These are phyloP conservation scores for Termitomyces sp. DNA, from an alignment of 768 basidiomycete species.

Conservation along the genomic window DNA sequence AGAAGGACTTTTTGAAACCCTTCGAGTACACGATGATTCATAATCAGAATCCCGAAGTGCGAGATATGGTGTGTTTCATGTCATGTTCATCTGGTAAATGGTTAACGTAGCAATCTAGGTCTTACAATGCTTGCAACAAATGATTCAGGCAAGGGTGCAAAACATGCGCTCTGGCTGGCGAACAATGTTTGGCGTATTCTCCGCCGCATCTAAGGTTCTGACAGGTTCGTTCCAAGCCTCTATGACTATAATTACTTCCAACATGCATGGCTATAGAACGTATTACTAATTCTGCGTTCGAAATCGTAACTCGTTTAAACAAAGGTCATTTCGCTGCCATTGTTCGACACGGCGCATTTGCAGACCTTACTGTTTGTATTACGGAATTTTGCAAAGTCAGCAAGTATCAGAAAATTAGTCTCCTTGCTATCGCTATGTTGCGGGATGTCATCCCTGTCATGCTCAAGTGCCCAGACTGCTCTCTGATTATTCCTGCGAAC, in stretches of 20 bases:
- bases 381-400: slow-evolving; percentile 99
- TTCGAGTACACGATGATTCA: slow-evolving; percentile 98
- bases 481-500: slow-evolving; percentile 22
- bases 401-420: slow-evolving; percentile 97
- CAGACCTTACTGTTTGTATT: slow-evolving; percentile 93
- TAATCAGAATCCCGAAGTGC: slow-evolving; percentile 90
- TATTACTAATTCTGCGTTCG: slow-evolving; percentile 89
- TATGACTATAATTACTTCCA: slow-evolving; percentile 7
- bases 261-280: slow-evolving; percentile 50
- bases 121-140: slow-evolving; percentile 95
- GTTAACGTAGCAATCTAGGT: slow-evolving; percentile 43
- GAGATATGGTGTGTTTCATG: slow-evolving; percentile 74
- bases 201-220: slow-evolving; percentile 88
- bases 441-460: slow-evolving; percentile 90
- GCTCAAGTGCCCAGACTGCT: slow-evolving; percentile 73
- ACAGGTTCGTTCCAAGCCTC: slow-evolving; percentile 49
- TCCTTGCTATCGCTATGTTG: slow-evolving; percentile 95
- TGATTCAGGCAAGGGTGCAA: slow-evolving; percentile 92
- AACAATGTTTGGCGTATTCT: slow-evolving; percentile 98
- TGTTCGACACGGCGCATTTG: slow-evolving; percentile 89
- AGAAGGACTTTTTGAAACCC: slow-evolving; percentile 97
- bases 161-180: slow-evolving; percentile 98
- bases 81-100: not conserved
- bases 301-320: slow-evolving; percentile 90
- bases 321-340: slow-evolving; percentile 87